A percentile compares a stretch with the other conserved stretches of the same genome.
These are phyloP conservation scores for Dendrobium catenatum DNA, from an alignment of 106 monocot species.

Conservation along the genomic window DNA sequence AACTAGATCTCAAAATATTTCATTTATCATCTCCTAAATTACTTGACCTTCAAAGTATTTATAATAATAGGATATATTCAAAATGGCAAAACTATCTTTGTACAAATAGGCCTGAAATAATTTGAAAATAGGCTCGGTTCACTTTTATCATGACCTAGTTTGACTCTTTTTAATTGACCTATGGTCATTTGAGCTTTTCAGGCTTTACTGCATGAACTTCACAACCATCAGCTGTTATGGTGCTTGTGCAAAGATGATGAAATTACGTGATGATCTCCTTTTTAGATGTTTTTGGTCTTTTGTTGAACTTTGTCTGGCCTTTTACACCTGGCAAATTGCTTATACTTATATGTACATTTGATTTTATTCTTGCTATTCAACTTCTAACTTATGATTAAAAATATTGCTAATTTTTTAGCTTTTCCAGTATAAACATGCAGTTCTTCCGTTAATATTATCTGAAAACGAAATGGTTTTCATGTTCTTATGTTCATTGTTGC, in stretches of 20 bases:
- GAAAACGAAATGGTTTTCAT: neutral
- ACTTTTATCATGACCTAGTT: neutral
- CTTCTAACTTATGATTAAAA: neutral
- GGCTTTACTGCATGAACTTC: too few species aligned
- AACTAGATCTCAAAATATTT: too few species aligned
- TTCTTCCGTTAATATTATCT: neutral
- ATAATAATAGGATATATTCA: too few species aligned
- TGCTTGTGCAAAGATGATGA: too few species aligned
- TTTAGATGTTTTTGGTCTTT: neutral
- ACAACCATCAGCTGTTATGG: too few species aligned
- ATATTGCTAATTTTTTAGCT: neutral
- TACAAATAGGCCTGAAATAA: neutral
- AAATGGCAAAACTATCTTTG: too few species aligned
- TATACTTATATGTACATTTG: neutral
- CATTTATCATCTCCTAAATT: too few species aligned
- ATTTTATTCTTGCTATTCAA: neutral
- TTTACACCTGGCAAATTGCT: neutral
- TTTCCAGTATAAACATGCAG: neutral
- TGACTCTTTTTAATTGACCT: too few species aligned
- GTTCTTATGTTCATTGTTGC: slow-evolving; percentile 1
- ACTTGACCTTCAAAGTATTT: too few species aligned
- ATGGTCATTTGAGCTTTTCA: neutral
- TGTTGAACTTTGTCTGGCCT: neutral
- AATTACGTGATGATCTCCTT: too few species aligned
- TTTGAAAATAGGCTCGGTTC: neutral